A percentile compares a stretch with the other conserved stretches of the same genome.
These are phyloP conservation scores for Cordyceps tenuipes DNA, from an alignment of 2,329 filamentous ascomycete genomes.

Conservation along the genomic window DNA sequence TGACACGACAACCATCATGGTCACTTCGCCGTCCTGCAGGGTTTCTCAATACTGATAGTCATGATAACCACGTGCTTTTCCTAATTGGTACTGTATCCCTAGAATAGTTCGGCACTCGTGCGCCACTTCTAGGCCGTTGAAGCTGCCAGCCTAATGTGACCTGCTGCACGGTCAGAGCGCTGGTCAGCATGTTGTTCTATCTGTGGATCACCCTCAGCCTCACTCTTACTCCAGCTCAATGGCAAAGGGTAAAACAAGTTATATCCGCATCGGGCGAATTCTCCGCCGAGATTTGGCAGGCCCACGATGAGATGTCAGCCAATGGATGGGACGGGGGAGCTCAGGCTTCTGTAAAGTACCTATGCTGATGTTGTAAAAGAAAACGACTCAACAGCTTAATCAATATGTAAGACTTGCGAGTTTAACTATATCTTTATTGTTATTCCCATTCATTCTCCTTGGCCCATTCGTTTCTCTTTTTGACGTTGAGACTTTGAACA, in stretches of 20 bases:
- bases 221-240: background rate
- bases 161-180: constrained; percentile 1
- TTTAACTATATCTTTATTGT: background rate
- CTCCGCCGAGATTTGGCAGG: background rate
- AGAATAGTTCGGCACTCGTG: background rate
- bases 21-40: background rate
- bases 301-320: background rate
- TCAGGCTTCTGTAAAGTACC: background rate
- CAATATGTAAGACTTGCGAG: background rate
- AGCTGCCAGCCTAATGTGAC: background rate
- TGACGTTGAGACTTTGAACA: background rate
- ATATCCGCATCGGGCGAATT: background rate
- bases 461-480: background rate
- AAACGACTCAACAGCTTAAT: background rate
- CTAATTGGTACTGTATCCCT: background rate
- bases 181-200: background rate
- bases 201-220: background rate
- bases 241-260: background rate
- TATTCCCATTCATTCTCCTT: background rate
- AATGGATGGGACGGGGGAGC: background rate
- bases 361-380: background rate
- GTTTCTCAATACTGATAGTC: background rate
- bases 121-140: background rate
- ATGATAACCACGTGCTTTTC: background rate
- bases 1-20: background rate